Conservation (phyloP, 1,284 basidiomycete genomes). For the Neonothopanus nambi region DNA sequence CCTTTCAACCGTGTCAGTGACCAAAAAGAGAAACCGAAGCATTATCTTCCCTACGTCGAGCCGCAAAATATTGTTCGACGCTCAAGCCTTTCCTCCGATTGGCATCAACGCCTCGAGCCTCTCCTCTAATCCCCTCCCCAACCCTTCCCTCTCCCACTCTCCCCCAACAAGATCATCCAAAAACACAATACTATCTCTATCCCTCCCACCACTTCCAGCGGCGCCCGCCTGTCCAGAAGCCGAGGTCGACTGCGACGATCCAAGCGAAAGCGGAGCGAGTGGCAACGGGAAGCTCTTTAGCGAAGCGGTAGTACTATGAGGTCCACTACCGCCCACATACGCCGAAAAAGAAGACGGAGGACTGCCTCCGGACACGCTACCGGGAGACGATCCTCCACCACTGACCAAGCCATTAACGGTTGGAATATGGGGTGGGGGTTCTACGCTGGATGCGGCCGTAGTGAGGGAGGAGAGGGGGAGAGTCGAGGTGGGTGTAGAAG, state of each 20-base stretch:
- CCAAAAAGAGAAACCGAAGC: too few species aligned
- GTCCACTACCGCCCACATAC: neutral
- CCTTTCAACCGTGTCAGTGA: too few species aligned
- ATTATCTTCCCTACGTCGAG: too few species aligned
- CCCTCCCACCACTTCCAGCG: neutral
- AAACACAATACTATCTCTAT: conserved; percentile 41
- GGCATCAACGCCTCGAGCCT: conserved; percentile 52
- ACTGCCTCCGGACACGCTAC: conserved; percentile 3
- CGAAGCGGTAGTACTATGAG: neutral
- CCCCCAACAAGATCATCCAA: conserved; percentile 61
- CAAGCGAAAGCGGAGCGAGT: neutral
- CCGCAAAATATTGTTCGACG: too few species aligned
- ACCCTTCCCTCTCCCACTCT: conserved; percentile 82
- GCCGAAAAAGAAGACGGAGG: neutral
- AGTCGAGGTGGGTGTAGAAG: conserved; percentile 71
- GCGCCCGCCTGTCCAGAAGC: neutral
- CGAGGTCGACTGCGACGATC: neutral
- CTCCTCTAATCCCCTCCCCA: conserved; percentile 80
- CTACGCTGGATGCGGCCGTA: conserved; percentile 45
- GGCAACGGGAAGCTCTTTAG: neutral
- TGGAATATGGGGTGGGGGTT: conserved; percentile 69
- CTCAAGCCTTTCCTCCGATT: too few species aligned
- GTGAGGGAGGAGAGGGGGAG: conserved; percentile 74
- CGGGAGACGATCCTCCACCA: conserved; percentile 11
- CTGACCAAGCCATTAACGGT: conserved; percentile 49